Base-by-base conservation (phyloP, 176 grass and related monocot species). In the Poa pratensis region DNA sequence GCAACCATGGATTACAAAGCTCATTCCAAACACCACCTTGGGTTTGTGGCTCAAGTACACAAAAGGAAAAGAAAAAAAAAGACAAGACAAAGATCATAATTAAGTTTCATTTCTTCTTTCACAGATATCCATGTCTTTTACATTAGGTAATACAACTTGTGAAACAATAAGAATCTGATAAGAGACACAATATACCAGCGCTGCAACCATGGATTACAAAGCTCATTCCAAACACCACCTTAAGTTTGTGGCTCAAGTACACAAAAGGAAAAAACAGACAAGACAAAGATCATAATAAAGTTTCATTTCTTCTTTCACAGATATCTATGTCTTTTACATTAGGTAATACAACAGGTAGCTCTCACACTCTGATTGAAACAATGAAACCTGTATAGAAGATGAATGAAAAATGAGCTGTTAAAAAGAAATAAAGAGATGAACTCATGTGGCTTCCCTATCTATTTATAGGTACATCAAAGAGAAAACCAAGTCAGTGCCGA, bases 241-340 rank as follows among this genome's bases (percentile, higher is more conserved):
- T 59, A 9, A 22, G 9, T 9, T 30, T 9, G 27, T 73, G 73
- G 73, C 18, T 34, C 27, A 53, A 37, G 75, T 23, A 67, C 28
- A 39, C 2, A 28, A 9, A 70, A 2, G 45, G 7, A 45, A 1
- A 27, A 16, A 24, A 53, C 5, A 37, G 5, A 57, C 37, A 37
- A 54, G 10, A 1, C 43, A 54, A 26, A 26, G 40, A 19, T 67
- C 3, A n/a, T 77, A 64, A 86, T 1, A 2, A 73, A 45, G 7
- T 63, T 76, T 4, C 57, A 91, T 81, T 91, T 66, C 70, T 69
- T 60, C 39, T 48, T 20, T 85, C 13, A 73, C n/a, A 17, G n/a
- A 53, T 27, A 77, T 32, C 8, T 39, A 7, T 88, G 42, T 67
- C 20, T 78, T 50, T 77, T 85, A 92, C 90, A 91, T 70, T 80